phyloP scores from a whole-genome alignment of 176 grass and related monocot species.

The Phyllostachys edulis region DNA sequence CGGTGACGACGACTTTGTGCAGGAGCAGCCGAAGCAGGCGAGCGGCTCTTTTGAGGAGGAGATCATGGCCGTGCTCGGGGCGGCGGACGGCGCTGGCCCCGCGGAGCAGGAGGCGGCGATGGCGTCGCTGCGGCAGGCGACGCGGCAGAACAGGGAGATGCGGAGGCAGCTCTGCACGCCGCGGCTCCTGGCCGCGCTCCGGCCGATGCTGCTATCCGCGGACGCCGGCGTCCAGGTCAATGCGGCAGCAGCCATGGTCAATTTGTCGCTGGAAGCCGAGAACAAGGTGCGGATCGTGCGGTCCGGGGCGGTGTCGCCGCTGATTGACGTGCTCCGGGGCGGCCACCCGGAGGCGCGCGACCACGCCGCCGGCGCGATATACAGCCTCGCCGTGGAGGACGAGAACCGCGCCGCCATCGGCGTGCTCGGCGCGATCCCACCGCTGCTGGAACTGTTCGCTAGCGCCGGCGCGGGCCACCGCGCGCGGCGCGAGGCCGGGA shows the following conservation, averaged over 20 bases:
- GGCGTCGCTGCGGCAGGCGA: conserved; percentile 64
- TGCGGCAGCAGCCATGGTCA: conserved; percentile 65
- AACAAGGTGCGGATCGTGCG: conserved; percentile 82
- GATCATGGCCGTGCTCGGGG: conserved; percentile 43
- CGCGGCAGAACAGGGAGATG: conserved; percentile 54
- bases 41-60: conserved; percentile 62
- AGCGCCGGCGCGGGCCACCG: conserved; percentile 29
- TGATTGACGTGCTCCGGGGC: conserved; percentile 60
- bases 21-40: conserved; percentile 15
- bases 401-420: conserved; percentile 86
- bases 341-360: conserved; percentile 70
- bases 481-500: conserved; percentile 72
- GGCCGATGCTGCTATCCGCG: conserved; percentile 66
- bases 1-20: background rate
- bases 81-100: conserved; percentile 23
- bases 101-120: conserved; percentile 62
- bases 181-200: conserved; percentile 62
- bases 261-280: conserved; percentile 73
- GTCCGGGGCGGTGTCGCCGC: conserved; percentile 68
- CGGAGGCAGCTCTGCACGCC: conserved; percentile 66
- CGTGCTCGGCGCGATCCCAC: conserved; percentile 78
- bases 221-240: conserved; percentile 65
- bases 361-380: conserved; percentile 80
- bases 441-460: conserved; percentile 67
- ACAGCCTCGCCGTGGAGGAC: conserved; percentile 80